These are phyloP conservation scores for Schoenoplectus triqueter DNA, from an alignment of 202 grass and related monocot species.

Conservation along the genomic window DNA sequence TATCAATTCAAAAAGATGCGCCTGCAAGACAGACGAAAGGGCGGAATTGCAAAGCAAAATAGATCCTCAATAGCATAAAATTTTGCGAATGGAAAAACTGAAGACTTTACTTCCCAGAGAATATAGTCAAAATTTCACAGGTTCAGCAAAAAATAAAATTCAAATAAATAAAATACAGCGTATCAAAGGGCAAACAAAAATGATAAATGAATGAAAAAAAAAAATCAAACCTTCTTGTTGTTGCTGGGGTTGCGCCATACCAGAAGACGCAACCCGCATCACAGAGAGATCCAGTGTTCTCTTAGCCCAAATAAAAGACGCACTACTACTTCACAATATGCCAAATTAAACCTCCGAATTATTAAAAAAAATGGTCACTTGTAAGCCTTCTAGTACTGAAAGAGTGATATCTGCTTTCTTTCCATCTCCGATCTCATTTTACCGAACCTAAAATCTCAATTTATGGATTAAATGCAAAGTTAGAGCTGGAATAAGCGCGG, in stretches of 20 bases:
- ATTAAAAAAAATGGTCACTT: not conserved
- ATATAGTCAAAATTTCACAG: not conserved
- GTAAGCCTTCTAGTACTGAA: constrained; percentile 29
- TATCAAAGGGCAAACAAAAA: not conserved
- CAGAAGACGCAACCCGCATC: constrained; percentile 64
- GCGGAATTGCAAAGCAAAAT: constrained; percentile 18
- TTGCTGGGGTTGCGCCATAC: constrained; percentile 53
- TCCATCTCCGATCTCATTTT: constrained; percentile 40
- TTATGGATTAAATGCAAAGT: constrained; percentile 21
- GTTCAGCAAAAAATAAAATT: not conserved
- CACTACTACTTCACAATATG: constrained; percentile 16
- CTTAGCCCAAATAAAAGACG: not conserved
- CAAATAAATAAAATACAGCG: not conserved
- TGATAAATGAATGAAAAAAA: constrained; percentile 10
- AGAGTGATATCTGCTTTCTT: not conserved
- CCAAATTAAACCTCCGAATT: constrained; percentile 36
- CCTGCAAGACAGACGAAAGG: constrained; percentile 4
- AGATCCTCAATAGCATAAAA: constrained; percentile 11
- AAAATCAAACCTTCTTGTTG: constrained; percentile 55
- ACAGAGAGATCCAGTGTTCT: constrained; percentile 40
- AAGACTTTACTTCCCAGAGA: not conserved
- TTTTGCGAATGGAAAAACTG: not conserved
- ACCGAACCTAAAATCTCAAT: not conserved
- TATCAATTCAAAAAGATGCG: constrained; percentile 1
- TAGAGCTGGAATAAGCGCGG: not conserved